Conservation (phyloP, 2,329 filamentous ascomycete genomes). For the Epichloe sibirici region DNA sequence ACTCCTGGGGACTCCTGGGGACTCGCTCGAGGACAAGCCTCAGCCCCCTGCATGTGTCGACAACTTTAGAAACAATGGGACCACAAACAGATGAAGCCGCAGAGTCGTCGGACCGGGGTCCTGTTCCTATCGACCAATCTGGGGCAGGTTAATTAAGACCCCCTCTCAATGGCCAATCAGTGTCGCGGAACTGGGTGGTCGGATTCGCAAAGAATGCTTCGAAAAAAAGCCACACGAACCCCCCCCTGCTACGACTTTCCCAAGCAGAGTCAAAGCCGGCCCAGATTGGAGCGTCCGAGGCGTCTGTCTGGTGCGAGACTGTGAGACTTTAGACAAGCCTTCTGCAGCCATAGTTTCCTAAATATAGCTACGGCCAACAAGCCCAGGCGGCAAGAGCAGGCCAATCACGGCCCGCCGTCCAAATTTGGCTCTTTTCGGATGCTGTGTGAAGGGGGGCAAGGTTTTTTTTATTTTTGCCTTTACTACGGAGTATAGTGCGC, state of each 20-base stretch:
- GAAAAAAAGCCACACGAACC: constrained; percentile 6
- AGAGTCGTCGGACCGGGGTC: not conserved
- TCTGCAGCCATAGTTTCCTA: constrained; percentile 13
- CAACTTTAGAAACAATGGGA: not conserved
- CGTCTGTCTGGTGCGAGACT: no score
- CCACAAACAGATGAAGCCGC: not conserved
- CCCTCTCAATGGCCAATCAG: not conserved
- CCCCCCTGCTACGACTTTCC: constrained; percentile 4
- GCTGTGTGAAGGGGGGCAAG: not conserved
- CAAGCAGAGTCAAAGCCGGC: not conserved
- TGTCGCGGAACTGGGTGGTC: not conserved
- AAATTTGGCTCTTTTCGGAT: constrained; percentile 14
- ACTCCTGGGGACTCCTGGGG: not conserved
- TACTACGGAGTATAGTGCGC: no score
- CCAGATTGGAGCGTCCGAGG: not conserved
- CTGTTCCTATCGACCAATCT: no score
- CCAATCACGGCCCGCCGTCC: constrained; percentile 17
- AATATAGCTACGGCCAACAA: constrained; percentile 20
- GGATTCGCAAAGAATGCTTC: constrained; percentile 2
- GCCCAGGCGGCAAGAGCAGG: constrained; percentile 17
- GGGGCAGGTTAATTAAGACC: no score
- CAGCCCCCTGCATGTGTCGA: not conserved
- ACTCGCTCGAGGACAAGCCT: not conserved
- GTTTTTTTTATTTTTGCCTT: not conserved
- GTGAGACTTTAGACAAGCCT: no score